Conservation (phyloP, 106 monocot genomes). For the Allium sativum region DNA sequence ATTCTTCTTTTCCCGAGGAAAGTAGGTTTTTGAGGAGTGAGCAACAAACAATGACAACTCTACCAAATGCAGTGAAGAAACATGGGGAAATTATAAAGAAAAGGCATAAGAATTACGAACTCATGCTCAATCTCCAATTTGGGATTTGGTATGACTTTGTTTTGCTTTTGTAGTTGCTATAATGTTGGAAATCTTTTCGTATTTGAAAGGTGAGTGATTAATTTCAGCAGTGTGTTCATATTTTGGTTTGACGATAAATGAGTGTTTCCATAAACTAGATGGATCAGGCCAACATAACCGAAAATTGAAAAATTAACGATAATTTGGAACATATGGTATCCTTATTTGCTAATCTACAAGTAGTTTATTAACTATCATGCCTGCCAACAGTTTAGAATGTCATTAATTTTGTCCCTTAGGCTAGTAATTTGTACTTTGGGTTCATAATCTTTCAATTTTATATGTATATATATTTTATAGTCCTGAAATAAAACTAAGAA, state of each 20-base stretch:
- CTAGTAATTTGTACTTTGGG: not conserved
- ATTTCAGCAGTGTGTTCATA: not conserved
- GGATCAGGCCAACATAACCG: no score
- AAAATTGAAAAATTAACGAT: no score
- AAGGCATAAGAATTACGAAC: conserved; percentile 91
- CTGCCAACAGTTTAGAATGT: not conserved
- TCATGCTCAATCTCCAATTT: conserved; percentile 97
- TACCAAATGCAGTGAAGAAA: conserved; percentile 28
- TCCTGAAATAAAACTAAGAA: no score
- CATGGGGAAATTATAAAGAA: conserved; percentile 77
- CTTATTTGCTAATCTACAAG: no score
- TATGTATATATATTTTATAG: not conserved
- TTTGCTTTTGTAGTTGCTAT: not conserved
- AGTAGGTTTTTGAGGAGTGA: not conserved
- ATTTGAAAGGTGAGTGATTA: no score
- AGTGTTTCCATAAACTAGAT: not conserved
- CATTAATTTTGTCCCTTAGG: not conserved
- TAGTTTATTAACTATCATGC: no score
- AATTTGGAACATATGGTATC: no score
- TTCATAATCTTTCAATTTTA: not conserved
- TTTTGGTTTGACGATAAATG: not conserved
- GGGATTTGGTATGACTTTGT: conserved; percentile 54
- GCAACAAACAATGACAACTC: not conserved
- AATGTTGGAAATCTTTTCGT: no score
- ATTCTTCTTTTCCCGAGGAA: not conserved